These are phyloP conservation scores for Colletotrichum sojae DNA, from an alignment of 2,329 filamentous ascomycete species.

Conservation along the genomic window DNA sequence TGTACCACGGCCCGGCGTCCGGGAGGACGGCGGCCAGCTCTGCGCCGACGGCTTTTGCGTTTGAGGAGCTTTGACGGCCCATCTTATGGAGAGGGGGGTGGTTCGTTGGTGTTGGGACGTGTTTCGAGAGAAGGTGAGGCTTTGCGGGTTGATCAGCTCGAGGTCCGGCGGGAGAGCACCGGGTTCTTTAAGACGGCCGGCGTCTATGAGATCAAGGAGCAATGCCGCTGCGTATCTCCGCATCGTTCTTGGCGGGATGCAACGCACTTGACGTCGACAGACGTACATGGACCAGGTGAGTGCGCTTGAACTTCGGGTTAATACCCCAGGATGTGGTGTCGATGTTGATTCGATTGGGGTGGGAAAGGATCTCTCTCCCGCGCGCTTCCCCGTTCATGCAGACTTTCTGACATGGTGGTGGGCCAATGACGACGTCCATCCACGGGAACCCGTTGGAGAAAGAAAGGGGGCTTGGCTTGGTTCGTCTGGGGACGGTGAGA, in stretches of 20 bases:
- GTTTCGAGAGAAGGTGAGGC: neutral
- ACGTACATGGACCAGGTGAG: too few species aligned
- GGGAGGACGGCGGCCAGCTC: slow-evolving; percentile 53
- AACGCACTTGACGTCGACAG: neutral
- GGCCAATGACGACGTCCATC: neutral
- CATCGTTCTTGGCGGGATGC: neutral
- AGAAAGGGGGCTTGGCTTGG: neutral
- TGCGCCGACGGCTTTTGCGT: slow-evolving; percentile 27
- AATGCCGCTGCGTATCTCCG: too few species aligned
- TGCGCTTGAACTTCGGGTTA: slow-evolving; percentile 11
- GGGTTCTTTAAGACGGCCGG: neutral
- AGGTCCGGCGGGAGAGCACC: neutral
- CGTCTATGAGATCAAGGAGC: too few species aligned
- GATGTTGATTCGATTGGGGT: too few species aligned
- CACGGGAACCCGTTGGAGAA: neutral
- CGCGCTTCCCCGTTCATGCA: slow-evolving; percentile 1
- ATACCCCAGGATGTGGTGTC: too few species aligned
- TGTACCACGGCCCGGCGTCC: slow-evolving; percentile 58
- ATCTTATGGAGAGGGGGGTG: neutral
- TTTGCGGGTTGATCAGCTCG: neutral
- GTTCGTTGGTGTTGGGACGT: neutral
- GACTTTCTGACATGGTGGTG: neutral
- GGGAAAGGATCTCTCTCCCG: neutral
- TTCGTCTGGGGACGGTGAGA: neutral
- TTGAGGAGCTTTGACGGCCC: slow-evolving; percentile 3